Conservation (phyloP, 2,329 filamentous ascomycete species). For the Aspergillus melleus region DNA sequence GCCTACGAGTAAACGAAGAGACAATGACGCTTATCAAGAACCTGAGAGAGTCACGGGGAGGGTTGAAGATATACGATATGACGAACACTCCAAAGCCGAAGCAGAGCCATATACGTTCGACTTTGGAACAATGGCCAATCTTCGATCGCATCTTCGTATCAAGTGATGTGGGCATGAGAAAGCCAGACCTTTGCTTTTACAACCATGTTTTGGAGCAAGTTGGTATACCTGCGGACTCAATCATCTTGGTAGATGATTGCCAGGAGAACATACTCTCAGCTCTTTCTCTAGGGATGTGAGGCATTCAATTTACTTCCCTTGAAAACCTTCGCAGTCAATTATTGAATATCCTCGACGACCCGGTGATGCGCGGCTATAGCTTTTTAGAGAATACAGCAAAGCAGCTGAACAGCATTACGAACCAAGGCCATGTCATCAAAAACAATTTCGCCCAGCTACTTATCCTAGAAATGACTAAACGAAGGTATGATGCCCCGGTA, state of each 20-base stretch:
- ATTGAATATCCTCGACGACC: conserved; percentile 3
- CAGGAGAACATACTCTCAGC: conserved; percentile 29
- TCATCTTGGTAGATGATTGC: conserved; percentile 34
- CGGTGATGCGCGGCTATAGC: conserved; percentile 5
- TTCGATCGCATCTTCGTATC: conserved; percentile 40
- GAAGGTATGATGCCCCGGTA: conserved; percentile 10
- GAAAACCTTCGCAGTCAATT: neutral
- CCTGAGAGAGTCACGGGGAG: neutral
- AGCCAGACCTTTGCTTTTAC: conserved; percentile 38
- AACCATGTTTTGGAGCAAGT: conserved; percentile 29
- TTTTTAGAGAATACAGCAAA: conserved; percentile 4
- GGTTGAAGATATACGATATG: conserved; percentile 4
- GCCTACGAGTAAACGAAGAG: neutral
- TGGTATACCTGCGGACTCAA: conserved; percentile 11
- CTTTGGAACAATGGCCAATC: conserved; percentile 23
- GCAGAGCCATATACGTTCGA: neutral
- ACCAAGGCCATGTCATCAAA: conserved; percentile 19
- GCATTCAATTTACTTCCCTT: conserved; percentile 10
- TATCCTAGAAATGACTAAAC: conserved; percentile 24
- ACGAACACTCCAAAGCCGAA: conserved; percentile 3
- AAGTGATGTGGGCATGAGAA: conserved; percentile 32
- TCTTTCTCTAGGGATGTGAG: conserved; percentile 28
- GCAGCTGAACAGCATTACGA: conserved; percentile 20
- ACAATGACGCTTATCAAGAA: neutral
- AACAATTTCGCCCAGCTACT: conserved; percentile 33